Conservation (phyloP, 2,329 filamentous ascomycete species). For the Penicillium sp. region DNA sequence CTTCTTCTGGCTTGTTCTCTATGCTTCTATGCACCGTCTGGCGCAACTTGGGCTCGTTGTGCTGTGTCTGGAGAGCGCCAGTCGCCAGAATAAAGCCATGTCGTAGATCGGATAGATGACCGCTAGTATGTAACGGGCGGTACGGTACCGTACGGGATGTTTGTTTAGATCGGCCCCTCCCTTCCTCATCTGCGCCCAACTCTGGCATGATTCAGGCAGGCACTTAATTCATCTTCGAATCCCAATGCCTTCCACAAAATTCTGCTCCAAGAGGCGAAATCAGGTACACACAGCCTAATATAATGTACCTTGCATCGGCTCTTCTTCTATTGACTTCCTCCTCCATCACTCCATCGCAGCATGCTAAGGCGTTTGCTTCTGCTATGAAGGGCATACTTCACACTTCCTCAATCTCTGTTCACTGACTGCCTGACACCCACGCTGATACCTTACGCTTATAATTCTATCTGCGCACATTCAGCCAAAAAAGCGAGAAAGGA, state of each 20-base stretch:
- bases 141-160: background rate
- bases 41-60: background rate
- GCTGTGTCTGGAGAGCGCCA: background rate
- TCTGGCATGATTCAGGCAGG: slow-evolving; percentile 9
- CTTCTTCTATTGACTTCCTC: background rate
- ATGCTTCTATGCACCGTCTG: background rate
- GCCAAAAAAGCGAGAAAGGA: background rate
- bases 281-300: slow-evolving; percentile 9
- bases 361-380: background rate
- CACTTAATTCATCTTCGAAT: slow-evolving; percentile 1
- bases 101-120: background rate
- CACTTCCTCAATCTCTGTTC: slow-evolving; percentile 6
- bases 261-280: background rate
- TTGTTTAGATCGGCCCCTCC: slow-evolving; percentile 12
- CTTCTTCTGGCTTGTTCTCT: background rate
- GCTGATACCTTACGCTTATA: background rate
- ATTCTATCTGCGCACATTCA: background rate
- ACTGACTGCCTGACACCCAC: background rate
- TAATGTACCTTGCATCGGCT: slow-evolving; percentile 15
- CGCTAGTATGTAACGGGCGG: background rate
- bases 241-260: slow-evolving; percentile 4
- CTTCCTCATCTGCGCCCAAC: slow-evolving; percentile 2
- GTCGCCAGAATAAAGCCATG: background rate
- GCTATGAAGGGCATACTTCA: background rate
- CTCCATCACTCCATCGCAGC: background rate